Percentiles rank a stretch among this genome's conserved stretches.
These are phyloP conservation scores for Immersiella caudata DNA, from an alignment of 495 filamentous ascomycete species.

Conservation along the genomic window DNA sequence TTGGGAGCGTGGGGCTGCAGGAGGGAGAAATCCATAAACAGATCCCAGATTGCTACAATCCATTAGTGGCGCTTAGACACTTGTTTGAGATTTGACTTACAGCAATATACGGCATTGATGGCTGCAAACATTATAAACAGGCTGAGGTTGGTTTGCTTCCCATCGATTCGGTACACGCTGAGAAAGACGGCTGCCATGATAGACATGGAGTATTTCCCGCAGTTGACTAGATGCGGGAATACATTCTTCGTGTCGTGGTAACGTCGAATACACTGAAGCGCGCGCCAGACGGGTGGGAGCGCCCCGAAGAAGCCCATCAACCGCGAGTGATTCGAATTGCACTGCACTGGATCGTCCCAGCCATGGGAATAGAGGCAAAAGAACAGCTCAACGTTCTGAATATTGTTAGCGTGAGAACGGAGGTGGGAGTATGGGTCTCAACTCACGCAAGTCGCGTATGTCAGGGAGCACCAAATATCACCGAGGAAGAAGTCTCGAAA, in stretches of 20 bases:
- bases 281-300: slow-evolving; percentile 83
- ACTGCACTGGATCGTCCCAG: slow-evolving; percentile 72
- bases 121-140: slow-evolving; percentile 78
- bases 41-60: slow-evolving; percentile 76
- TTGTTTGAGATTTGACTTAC: slow-evolving; percentile 44
- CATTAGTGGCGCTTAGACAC: slow-evolving; percentile 9
- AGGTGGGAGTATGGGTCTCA: no score
- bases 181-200: slow-evolving; percentile 77
- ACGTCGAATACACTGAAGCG: slow-evolving; percentile 87
- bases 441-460: slow-evolving; percentile 85
- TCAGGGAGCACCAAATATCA: slow-evolving; percentile 95
- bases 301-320: slow-evolving; percentile 85
- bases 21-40: slow-evolving; percentile 95
- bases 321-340: slow-evolving; percentile 84
- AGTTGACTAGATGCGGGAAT: slow-evolving; percentile 92
- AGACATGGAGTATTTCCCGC: slow-evolving; percentile 86
- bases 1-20: slow-evolving; percentile 72
- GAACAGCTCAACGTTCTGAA: slow-evolving; percentile 84
- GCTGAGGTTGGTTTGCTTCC: slow-evolving; percentile 52
- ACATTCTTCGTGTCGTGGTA: slow-evolving; percentile 82
- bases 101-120: slow-evolving; percentile 80
- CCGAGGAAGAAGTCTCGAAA: slow-evolving; percentile 97
- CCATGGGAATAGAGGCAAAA: slow-evolving; percentile 85
- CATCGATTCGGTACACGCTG: slow-evolving; percentile 79
- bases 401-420: neutral